Conservation (phyloP, 345 rosid species). For the Conringia planisiliqua region DNA sequence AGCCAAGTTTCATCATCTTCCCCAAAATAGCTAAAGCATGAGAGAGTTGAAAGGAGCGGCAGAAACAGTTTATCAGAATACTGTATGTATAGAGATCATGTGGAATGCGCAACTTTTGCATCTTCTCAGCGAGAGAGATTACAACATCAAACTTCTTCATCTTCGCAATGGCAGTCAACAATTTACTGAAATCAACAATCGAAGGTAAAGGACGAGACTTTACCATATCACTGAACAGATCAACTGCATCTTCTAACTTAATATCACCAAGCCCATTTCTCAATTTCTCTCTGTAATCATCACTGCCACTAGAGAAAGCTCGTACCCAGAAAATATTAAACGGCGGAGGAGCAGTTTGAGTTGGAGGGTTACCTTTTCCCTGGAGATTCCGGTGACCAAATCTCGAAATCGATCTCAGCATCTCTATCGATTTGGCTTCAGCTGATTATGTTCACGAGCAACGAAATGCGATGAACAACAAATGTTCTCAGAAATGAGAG, state of each 20-base stretch:
- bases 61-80: background rate
- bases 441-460: background rate
- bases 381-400: background rate
- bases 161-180: background rate
- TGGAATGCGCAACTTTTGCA: background rate
- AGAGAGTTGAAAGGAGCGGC: background rate
- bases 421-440: background rate
- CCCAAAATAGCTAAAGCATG: background rate
- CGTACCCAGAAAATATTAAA: background rate
- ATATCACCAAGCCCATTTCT: background rate
- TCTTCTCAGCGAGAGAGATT: background rate
- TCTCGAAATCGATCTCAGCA: background rate
- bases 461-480: too few species aligned
- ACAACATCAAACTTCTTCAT: conserved; percentile 15
- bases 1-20: background rate
- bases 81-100: background rate
- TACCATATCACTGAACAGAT: background rate
- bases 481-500: too few species aligned
- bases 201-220: background rate
- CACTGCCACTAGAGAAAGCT: background rate
- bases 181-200: background rate
- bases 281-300: background rate
- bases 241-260: background rate
- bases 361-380: background rate
- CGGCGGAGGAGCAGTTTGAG: background rate